A percentile compares a stretch with the other conserved stretches of the same genome.
These are phyloP conservation scores for Geoglossum cookeanum DNA, from an alignment of 2,329 filamentous ascomycete genomes.

Conservation along the genomic window DNA sequence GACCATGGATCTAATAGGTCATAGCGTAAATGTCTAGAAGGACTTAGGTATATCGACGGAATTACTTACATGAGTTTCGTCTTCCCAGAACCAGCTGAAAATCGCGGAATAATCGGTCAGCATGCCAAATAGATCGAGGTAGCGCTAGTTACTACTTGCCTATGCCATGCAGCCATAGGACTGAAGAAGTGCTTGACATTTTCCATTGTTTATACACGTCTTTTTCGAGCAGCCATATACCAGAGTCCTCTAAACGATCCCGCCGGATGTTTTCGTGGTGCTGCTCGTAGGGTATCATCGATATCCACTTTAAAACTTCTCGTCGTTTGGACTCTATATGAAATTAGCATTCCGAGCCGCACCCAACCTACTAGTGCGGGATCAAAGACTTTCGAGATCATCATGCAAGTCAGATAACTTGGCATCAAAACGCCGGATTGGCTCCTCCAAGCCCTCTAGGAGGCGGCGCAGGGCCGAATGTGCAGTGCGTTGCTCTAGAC, in stretches of 20 bases:
- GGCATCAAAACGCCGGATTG: not conserved
- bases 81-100: not conserved
- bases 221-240: conserved; percentile 11
- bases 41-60: not conserved
- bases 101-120: not conserved
- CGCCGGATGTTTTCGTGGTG: conserved; percentile 9
- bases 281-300: conserved; percentile 5
- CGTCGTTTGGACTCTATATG: not conserved
- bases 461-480: not conserved
- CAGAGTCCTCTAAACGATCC: conserved; percentile 8
- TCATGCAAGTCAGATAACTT: not conserved
- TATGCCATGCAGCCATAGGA: conserved; percentile 13
- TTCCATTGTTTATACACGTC: conserved; percentile 9
- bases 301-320: not conserved
- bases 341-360: not conserved
- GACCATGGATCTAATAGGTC: not conserved
- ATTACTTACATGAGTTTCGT: not conserved
- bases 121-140: not conserved
- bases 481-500: not conserved
- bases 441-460: not conserved
- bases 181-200: conserved; percentile 7
- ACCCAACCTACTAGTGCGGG: no score
- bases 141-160: conserved; percentile 8
- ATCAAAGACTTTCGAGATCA: not conserved
- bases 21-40: not conserved